phyloP scores from a whole-genome alignment of 345 rosid species.

The Corymbia maculata region DNA sequence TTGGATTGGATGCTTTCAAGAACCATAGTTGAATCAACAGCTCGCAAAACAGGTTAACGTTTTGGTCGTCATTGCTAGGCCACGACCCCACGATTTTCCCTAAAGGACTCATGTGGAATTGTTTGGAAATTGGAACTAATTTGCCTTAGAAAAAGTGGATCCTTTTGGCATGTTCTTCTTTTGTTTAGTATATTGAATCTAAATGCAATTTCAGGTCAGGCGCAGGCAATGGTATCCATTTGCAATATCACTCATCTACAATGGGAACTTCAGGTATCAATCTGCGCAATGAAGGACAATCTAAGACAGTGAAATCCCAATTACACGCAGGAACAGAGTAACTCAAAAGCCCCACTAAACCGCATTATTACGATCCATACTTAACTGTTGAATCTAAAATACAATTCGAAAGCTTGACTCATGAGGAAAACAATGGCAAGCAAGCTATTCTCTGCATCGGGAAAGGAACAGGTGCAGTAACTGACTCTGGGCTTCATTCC shows the following conservation, averaged over 20 bases:
- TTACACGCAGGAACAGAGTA: not conserved
- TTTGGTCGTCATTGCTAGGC: not conserved
- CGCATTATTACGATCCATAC: no score
- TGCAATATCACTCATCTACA: not conserved
- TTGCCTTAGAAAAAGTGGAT: not conserved
- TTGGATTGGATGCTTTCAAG: not conserved
- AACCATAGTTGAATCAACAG: not conserved
- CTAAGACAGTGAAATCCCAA: not conserved
- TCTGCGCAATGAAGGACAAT: not conserved
- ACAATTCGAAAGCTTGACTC: no score
- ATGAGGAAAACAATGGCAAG: no score
- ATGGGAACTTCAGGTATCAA: not conserved
- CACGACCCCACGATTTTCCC: not conserved
- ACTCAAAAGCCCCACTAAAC: not conserved
- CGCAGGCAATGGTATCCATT: not conserved
- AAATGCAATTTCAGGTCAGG: not conserved
- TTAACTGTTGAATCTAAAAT: no score
- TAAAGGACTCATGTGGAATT: not conserved
- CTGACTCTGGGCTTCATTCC: not conserved
- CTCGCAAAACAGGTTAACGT: no score
- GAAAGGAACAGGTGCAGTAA: no score
- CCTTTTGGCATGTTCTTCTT: not conserved
- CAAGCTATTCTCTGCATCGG: no score
- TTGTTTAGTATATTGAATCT: not conserved
- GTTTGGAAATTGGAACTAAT: not conserved